A percentile compares a stretch with the other conserved stretches of the same genome.
phyloP scores from a whole-genome alignment of 371 early-diverging fungal genomes.

The Thermomucor indicae-seudaticae region DNA sequence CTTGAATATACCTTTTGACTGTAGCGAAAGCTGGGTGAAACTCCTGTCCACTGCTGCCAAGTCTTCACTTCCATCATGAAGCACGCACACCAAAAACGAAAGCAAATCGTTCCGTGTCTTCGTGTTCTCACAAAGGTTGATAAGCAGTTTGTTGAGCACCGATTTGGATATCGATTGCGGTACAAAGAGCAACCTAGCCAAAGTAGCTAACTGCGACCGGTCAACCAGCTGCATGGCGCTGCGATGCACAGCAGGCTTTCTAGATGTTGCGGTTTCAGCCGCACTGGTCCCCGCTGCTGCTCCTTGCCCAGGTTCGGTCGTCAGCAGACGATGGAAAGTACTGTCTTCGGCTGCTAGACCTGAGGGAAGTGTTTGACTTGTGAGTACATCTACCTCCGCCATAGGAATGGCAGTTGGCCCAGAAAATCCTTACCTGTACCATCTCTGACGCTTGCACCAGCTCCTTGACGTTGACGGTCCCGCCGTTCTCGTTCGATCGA shows the following conservation, averaged over 20 bases:
- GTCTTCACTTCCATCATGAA: slow-evolving; percentile 81
- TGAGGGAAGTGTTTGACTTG: slow-evolving; percentile 5
- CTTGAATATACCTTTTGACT: slow-evolving; percentile 34
- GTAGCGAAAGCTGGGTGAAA: slow-evolving; percentile 72
- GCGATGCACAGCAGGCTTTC: slow-evolving; percentile 24
- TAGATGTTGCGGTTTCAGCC: background rate
- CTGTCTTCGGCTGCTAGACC: slow-evolving; percentile 1
- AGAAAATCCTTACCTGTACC: slow-evolving; percentile 5
- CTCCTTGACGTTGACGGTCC: slow-evolving; percentile 33
- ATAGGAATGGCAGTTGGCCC: no score
- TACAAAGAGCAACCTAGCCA: slow-evolving; percentile 81
- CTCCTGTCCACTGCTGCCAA: slow-evolving; percentile 74
- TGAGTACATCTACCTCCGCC: background rate
- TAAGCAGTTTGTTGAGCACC: slow-evolving; percentile 67
- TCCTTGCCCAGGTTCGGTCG: background rate
- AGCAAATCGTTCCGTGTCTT: slow-evolving; percentile 84
- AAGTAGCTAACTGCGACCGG: slow-evolving; percentile 71
- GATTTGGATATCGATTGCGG: slow-evolving; percentile 73
- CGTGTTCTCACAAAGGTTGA: slow-evolving; percentile 89
- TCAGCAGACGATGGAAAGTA: slow-evolving; percentile 8
- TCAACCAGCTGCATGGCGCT: slow-evolving; percentile 83
- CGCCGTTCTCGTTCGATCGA: slow-evolving; percentile 54
- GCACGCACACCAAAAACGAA: slow-evolving; percentile 78
- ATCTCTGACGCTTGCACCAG: slow-evolving; percentile 14
- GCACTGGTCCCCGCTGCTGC: background rate